Base-by-base conservation (phyloP, 164 flowering plant genomes). In the Cinnamomum chago region DNA sequence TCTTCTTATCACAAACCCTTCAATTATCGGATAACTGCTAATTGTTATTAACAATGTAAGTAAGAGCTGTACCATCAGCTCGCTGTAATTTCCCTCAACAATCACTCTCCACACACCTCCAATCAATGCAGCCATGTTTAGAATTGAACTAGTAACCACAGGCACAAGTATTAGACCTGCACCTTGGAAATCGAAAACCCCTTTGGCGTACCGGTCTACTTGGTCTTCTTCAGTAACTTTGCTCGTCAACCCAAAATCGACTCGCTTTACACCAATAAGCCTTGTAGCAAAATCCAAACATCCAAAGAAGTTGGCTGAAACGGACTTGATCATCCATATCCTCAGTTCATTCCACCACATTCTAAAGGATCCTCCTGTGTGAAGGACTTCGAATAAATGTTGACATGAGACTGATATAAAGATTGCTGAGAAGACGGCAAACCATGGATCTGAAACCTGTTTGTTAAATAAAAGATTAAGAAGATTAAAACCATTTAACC, bases 371-470 rank as follows among this genome's bases (percentile, higher is more conserved):
- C 79, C 82, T 5, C 82, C 85, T 13, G 35, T 28, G 4, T 24
- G 20, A 10, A 76, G 69, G 7, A 69, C 74, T 30, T 83, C 81
- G 3, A 20, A 67, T 35, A 79, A 9, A 33, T 73, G 68, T 25
- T 79, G 76, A 27, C 27, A 67, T n/a, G 47, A 71, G 18, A 74
- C 73, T 2, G 79, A 77, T 2, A 77, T 1, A 51, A 55, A 76
- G 17, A 74, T 67, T 5, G 28, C n/a, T 2, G 65, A 11, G 70
- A 75, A 75, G 33, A 81, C 47, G 2, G 14, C 20, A 67, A 83
- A 80, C 81, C 80, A 80, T 27, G 79, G 77, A 64, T 67, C 68
- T 24, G 84, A 79, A 72, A 75, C 81, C 82, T 82, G 77, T 33
- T 35, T 6, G 47, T 7, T 35, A 35, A 35, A 35, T 35, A 35